Evolutionary conservation across 1,284 basidiomycete genomes (phyloP).

Genomic region (Tetrapyrgos nigripes): DNA sequence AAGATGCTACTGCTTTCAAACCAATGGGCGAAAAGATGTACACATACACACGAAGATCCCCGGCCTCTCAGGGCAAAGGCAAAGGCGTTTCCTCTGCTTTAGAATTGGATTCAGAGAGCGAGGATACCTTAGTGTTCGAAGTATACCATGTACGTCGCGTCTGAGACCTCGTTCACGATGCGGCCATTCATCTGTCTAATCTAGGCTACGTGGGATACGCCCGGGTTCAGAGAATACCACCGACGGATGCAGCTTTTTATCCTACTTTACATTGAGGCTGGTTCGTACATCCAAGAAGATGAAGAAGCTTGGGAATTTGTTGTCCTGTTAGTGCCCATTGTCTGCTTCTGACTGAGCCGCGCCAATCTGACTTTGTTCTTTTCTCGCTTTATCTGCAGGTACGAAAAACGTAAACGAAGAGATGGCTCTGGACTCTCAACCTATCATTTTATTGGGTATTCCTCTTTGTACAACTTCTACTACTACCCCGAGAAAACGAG

Average conservation of each 20-base stretch:
- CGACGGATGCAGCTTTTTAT: conserved; percentile 96
- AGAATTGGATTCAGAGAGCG: conserved; percentile 54
- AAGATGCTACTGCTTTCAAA: conserved; percentile 76
- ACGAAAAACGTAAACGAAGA: conserved; percentile 80
- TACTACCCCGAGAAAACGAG: conserved; percentile 90
- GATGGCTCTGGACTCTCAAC: conserved; percentile 54
- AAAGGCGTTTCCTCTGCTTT: conserved; percentile 38
- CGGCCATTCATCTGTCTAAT: conserved; percentile 10
- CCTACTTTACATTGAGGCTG: conserved; percentile 93
- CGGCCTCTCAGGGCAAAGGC: conserved; percentile 58
- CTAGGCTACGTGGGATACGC: conserved; percentile 81
- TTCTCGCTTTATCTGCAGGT: conserved; percentile 62
- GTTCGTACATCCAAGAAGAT: conserved; percentile 91
- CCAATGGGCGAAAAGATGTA: conserved; percentile 82
- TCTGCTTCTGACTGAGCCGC: not conserved
- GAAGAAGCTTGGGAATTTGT: conserved; percentile 92
- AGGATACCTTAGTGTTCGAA: conserved; percentile 77
- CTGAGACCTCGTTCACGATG: conserved; percentile 1
- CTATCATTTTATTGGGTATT: conserved; percentile 94
- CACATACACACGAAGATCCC: conserved; percentile 70
- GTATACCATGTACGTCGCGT: conserved; percentile 78
- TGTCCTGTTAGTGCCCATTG: conserved; percentile 62
- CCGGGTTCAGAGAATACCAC: conserved; percentile 93
- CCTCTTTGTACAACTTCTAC: conserved; percentile 92
- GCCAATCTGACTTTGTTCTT: conserved; percentile 6